Evolutionary conservation across 345 rosid species (phyloP), one percentile per base, ranked within the genome.

Genomic region (Eucalyptus virginea): DNA sequence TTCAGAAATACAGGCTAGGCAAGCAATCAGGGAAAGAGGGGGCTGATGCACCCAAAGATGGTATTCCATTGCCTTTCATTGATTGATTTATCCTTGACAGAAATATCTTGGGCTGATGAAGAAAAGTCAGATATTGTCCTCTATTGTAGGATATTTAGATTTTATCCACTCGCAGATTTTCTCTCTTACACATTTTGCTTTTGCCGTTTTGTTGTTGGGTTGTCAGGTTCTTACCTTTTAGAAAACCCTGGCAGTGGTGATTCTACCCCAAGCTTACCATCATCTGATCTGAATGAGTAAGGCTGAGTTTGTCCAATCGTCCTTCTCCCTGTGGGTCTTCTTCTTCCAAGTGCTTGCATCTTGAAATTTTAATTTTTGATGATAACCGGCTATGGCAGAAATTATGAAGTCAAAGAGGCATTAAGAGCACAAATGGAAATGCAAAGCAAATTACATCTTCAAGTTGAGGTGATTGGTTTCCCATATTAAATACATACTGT

Each of bases 1-100:
- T 90, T 87, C 96, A 97, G 99, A 97, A 96, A 87, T 97, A 96
- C 91, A 95, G 99, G 87, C 92, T 97, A 89, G 99, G 99, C 88
- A 97, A 95, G 94, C 98, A 96, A 88, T 95, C 95, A 12, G 98
- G 98, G 90, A 97, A 94, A 92, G 98, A 96, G 87, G 94, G 91
- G 87, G 91, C 77, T 89, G 97, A 96, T 91, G 94, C 91, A 26
- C 81, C 94, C 49, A 94, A 94, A 81, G 95, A 93, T 86, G 97
- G 95, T 95, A 89, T 67, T 88, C 83, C 89, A 67, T 14, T 81
- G 42, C 28, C 52, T 42, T 30, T 87, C 42, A 19, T 65, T 48
- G 54, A 58, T 87, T 40, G 23, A 89, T 69, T 42, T 87, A 23
- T 34, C 88, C 47, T 19, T 87, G 69, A 54, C 56, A 15, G 34